Evolutionary conservation across 352 stramenopile species (phyloP).

Genomic region (Bremia lactucae): DNA sequence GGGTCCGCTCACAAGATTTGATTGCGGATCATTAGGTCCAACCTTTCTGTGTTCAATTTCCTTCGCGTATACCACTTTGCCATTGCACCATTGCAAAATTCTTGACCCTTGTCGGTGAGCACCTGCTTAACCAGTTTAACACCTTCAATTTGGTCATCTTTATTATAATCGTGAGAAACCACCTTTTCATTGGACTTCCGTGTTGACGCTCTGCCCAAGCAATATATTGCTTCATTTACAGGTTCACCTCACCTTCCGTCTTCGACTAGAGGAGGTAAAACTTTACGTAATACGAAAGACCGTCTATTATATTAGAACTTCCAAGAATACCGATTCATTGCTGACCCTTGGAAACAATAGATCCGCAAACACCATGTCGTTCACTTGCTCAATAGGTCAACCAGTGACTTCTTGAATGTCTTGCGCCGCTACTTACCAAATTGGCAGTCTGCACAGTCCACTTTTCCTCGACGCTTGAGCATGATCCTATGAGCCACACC

Average conservation of each 20-base stretch:
- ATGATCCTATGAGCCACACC: neutral
- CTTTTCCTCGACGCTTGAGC: neutral
- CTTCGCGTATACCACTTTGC: slow-evolving; percentile 1
- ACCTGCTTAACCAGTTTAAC: neutral
- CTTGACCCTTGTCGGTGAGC: neutral
- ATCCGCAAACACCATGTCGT: neutral
- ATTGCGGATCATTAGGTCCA: neutral
- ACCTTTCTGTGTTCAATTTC: slow-evolving; percentile 4
- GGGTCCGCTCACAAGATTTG: neutral
- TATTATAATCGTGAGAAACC: neutral
- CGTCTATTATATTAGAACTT: neutral
- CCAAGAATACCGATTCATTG: neutral
- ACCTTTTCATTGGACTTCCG: neutral
- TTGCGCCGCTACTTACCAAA: neutral
- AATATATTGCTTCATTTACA: slow-evolving; percentile 1
- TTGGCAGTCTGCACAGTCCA: neutral
- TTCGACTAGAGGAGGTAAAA: neutral
- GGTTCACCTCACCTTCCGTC: slow-evolving; percentile 1
- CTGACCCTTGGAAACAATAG: neutral
- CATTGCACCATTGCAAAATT: slow-evolving; percentile 3
- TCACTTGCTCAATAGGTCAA: neutral
- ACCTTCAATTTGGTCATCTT: neutral
- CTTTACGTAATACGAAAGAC: neutral
- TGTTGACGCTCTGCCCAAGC: slow-evolving; percentile 4
- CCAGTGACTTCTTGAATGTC: neutral